Evolutionary conservation across 176 grass and related monocot species (phyloP), one percentile per base, ranked within the genome.

Genomic region (Oryza longistaminata): DNA sequence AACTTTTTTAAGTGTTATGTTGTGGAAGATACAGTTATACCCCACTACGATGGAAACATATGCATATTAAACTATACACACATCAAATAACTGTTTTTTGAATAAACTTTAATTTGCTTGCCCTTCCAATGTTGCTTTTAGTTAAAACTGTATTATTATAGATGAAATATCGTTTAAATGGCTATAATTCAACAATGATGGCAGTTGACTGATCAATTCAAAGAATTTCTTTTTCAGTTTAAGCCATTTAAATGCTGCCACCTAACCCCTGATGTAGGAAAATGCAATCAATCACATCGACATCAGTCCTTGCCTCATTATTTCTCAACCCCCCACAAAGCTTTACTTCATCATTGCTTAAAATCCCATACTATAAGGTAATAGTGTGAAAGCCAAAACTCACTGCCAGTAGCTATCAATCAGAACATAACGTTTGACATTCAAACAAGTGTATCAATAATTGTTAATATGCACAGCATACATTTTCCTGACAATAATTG

Each of bases 271-370:
- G 29, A 11, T 44, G 16, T 83, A 69, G 13, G 40, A 80, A 83
- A 83, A 87, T 80, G 75, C 15, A 87, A 83, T 46, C n/a, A 84
- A 84, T 83, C 21, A 64, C 50, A 75, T 83, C 81, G 53, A 91
- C 49, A 79, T 74, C 60, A 21, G 64, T 50, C 64, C 15, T 75
- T 19, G 39, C 60, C 46, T 79, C 49, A 79, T 74, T 44, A 60
- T 77, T 85, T 90, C 55, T 62, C 1, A 16, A 5, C n/a, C 21
- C 83, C n/a, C 10, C 27, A 37, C 71, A 52, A 64, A 75, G 5
- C 12, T 87, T 84, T 83, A 43, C 80, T 87, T 87, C 14, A 71
- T 31, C 35, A 79, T 75, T 75, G 37, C 48, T 64, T 3, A 64
- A 76, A 76, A 62, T 87, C 80, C 64, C 58, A 62, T 62, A 19